Evolutionary conservation across 2,329 filamentous ascomycete genomes (phyloP).

Genomic region (Fusarium nematophilum): DNA sequence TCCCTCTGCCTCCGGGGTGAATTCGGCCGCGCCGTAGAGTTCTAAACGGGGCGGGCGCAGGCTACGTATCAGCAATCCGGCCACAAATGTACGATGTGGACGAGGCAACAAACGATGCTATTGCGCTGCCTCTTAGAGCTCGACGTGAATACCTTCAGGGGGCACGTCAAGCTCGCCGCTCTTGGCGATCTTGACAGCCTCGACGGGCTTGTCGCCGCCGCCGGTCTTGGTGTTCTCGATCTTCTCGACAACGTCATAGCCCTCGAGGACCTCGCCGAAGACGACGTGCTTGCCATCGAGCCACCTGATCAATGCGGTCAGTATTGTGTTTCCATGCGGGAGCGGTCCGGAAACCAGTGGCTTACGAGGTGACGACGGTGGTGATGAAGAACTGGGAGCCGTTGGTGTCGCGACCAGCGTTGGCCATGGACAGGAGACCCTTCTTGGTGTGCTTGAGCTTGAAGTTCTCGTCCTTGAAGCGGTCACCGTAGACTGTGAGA

Average conservation of each 20-base stretch:
- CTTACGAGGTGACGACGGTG: slow-evolving; percentile 80
- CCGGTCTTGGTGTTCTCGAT: slow-evolving; percentile 79
- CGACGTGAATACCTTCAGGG: slow-evolving; percentile 91
- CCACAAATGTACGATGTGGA: slow-evolving; percentile 20
- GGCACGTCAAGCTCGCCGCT: slow-evolving; percentile 86
- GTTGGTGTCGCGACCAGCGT: slow-evolving; percentile 86
- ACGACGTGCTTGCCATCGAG: slow-evolving; percentile 88
- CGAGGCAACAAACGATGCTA: slow-evolving; percentile 41
- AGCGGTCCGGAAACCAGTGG: slow-evolving; percentile 2
- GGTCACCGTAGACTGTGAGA: slow-evolving; percentile 78
- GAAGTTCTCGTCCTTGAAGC: slow-evolving; percentile 93
- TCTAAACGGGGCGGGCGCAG: slow-evolving; percentile 41
- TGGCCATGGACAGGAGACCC: slow-evolving; percentile 87
- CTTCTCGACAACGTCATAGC: slow-evolving; percentile 82
- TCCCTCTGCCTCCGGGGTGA: slow-evolving; percentile 31
- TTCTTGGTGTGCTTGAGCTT: slow-evolving; percentile 93
- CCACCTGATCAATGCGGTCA: slow-evolving; percentile 65
- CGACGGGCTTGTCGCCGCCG: slow-evolving; percentile 72
- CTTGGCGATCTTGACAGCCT: slow-evolving; percentile 81
- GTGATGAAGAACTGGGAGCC: slow-evolving; percentile 94
- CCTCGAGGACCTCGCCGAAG: slow-evolving; percentile 89
- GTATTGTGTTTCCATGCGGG: not conserved
- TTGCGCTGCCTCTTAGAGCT: slow-evolving; percentile 71
- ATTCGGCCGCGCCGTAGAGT: slow-evolving; percentile 41
- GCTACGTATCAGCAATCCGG: slow-evolving; percentile 51